phyloP scores from a whole-genome alignment of 352 stramenopile genomes.

The Globisporangium yorkense region DNA sequence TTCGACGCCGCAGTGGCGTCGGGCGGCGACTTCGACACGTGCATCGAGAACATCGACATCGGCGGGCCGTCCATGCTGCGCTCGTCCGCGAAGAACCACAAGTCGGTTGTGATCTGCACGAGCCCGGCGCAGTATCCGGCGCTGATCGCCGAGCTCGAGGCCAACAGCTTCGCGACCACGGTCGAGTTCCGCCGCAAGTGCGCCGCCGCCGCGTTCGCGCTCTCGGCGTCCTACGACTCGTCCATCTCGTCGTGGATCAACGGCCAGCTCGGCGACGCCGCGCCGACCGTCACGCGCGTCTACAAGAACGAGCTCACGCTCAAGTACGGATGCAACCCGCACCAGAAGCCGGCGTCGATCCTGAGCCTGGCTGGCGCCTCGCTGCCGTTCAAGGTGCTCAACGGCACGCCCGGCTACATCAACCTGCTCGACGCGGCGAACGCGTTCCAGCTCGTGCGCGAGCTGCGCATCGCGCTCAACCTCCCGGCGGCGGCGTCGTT shows the following conservation, averaged over 20 bases:
- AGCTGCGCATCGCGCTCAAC: slow-evolving; percentile 93
- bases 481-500: slow-evolving; percentile 96
- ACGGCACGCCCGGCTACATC: slow-evolving; percentile 98
- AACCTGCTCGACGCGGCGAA: slow-evolving; percentile 99
- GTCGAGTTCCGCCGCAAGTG: slow-evolving; percentile 86
- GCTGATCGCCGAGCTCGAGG: slow-evolving; percentile 93
- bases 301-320: slow-evolving; percentile 94
- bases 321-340: slow-evolving; percentile 98
- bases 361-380: slow-evolving; percentile 57
- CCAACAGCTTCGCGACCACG: slow-evolving; percentile 88
- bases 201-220: slow-evolving; percentile 70
- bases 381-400: slow-evolving; percentile 86
- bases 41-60: slow-evolving; percentile 99
- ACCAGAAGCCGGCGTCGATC: slow-evolving; percentile 95
- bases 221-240: slow-evolving; percentile 94
- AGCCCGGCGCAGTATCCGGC: slow-evolving; percentile 92
- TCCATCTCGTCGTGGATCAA: slow-evolving; percentile 97
- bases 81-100: slow-evolving; percentile 99
- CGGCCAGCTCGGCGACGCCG: slow-evolving; percentile 73
- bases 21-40: slow-evolving; percentile 94
- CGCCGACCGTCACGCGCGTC: slow-evolving; percentile 85
- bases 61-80: slow-evolving; percentile 98
- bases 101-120: slow-evolving; percentile 97
- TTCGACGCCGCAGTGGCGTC: slow-evolving; percentile 97
- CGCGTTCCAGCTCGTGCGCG: slow-evolving; percentile 98